These are phyloP conservation scores for Pterocarpus macrocarpus DNA, from an alignment of 306 rosid species.

Conservation along the genomic window DNA sequence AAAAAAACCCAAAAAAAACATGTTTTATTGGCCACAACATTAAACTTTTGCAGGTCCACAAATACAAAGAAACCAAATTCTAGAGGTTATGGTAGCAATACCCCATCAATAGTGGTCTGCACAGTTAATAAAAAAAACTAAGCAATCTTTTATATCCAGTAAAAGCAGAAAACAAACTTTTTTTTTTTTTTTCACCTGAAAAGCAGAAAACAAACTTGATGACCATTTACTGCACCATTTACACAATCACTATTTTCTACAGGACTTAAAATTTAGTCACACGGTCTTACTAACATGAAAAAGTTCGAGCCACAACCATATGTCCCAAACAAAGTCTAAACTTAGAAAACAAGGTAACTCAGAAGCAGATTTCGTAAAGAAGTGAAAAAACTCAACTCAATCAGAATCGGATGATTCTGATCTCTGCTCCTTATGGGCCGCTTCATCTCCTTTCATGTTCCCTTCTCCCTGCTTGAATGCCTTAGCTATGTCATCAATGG, in stretches of 20 bases:
- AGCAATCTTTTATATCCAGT: not conserved
- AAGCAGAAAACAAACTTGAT: constrained; percentile 6
- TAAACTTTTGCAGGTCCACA: no score
- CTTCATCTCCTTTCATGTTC: constrained; percentile 41
- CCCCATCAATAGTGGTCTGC: no score
- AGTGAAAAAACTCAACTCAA: constrained; percentile 33
- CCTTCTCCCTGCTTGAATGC: constrained; percentile 56
- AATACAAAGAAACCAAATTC: no score
- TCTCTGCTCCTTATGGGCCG: constrained; percentile 27
- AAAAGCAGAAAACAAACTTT: no score
- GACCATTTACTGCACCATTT: constrained; percentile 35
- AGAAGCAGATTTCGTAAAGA: not conserved
- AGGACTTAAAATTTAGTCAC: constrained; percentile 28
- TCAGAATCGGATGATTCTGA: constrained; percentile 58
- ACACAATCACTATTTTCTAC: constrained; percentile 37
- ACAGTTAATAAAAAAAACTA: not conserved
- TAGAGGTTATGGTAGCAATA: no score
- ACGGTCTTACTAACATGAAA: constrained; percentile 13
- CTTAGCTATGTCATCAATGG: constrained; percentile 64
- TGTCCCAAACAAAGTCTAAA: not conserved
- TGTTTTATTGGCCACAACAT: no score
- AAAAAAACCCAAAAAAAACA: no score
- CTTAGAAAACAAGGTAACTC: constrained; percentile 7
- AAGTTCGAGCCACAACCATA: constrained; percentile 36
- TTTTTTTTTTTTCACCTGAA: no score